A percentile compares a stretch with the other conserved stretches of the same genome.
phyloP scores from a whole-genome alignment of 2,329 filamentous ascomycete species.

The Cladosporium phlei region DNA sequence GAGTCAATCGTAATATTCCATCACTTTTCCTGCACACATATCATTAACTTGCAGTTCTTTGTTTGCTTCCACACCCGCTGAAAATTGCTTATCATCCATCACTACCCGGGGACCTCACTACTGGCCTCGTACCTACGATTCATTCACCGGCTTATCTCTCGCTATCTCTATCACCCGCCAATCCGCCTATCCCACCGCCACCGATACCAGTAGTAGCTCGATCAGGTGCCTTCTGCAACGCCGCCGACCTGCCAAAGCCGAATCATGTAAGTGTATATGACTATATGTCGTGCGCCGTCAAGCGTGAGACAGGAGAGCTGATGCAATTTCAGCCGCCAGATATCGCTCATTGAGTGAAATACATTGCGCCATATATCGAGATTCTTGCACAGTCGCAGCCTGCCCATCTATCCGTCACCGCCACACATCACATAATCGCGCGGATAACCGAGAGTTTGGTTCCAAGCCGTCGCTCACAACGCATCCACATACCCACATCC shows the following conservation, averaged over 20 bases:
- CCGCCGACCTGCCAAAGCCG: neutral
- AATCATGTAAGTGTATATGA: no score
- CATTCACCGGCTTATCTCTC: constrained; percentile 12
- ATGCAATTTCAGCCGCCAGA: constrained; percentile 2
- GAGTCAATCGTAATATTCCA: constrained; percentile 5
- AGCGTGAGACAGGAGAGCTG: constrained; percentile 7
- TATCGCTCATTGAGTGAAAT: constrained; percentile 6
- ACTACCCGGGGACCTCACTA: no score
- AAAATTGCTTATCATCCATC: no score
- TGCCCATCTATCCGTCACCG: no score
- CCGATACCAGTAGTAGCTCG: no score
- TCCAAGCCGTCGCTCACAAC: constrained; percentile 3
- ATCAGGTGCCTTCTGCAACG: no score
- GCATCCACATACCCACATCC: neutral
- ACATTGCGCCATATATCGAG: constrained; percentile 9
- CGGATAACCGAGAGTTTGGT: constrained; percentile 12
- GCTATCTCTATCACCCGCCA: constrained; percentile 4
- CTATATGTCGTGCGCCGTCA: constrained; percentile 9
- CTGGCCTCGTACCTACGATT: no score
- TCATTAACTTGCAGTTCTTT: no score
- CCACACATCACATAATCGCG: no score
- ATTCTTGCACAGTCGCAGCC: neutral
- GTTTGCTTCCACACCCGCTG: no score
- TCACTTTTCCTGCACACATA: no score
- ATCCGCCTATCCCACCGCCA: no score